Percentiles rank a stretch among this genome's conserved stretches.
These are phyloP conservation scores for Diaporthe ilicicola DNA, from an alignment of 2,329 filamentous ascomycete genomes.

Conservation along the genomic window DNA sequence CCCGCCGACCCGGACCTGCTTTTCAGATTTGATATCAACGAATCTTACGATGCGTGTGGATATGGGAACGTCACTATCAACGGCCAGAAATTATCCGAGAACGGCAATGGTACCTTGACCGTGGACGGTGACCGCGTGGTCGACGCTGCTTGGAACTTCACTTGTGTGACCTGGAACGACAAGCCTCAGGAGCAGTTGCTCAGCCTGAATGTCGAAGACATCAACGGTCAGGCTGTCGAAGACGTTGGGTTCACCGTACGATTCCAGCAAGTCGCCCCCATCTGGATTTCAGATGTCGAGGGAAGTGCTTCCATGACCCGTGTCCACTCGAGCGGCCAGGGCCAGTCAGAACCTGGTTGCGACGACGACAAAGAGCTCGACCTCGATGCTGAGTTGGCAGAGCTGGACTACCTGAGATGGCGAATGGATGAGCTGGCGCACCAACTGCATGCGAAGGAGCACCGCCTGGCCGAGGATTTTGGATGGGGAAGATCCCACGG, in stretches of 20 bases:
- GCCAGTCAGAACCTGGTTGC: slow-evolving; percentile 34
- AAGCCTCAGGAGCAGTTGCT: slow-evolving; percentile 53
- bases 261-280: slow-evolving; percentile 56
- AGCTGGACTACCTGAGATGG: slow-evolving; percentile 53
- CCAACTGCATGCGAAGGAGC: slow-evolving; percentile 53
- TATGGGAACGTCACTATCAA: slow-evolving; percentile 57
- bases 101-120: slow-evolving; percentile 52
- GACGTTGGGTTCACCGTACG: slow-evolving; percentile 51
- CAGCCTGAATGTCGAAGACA: slow-evolving; percentile 51
- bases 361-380: slow-evolving; percentile 38
- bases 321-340: slow-evolving; percentile 35
- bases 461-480: slow-evolving; percentile 47
- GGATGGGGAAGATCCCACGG: slow-evolving; percentile 36
- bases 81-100: slow-evolving; percentile 51
- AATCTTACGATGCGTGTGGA: slow-evolving; percentile 56
- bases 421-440: slow-evolving; percentile 52
- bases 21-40: slow-evolving; percentile 54
- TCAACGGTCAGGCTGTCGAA: slow-evolving; percentile 51
- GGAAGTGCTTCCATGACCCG: slow-evolving; percentile 47
- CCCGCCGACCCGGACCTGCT: slow-evolving; percentile 20
- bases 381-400: slow-evolving; percentile 52
- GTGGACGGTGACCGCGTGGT: slow-evolving; percentile 49
- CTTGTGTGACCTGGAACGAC: slow-evolving; percentile 52
- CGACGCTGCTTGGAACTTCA: slow-evolving; percentile 56
- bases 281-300: slow-evolving; percentile 52